phyloP scores from a whole-genome alignment of 2,329 filamentous ascomycete species.

The Nothopassalora personata region DNA sequence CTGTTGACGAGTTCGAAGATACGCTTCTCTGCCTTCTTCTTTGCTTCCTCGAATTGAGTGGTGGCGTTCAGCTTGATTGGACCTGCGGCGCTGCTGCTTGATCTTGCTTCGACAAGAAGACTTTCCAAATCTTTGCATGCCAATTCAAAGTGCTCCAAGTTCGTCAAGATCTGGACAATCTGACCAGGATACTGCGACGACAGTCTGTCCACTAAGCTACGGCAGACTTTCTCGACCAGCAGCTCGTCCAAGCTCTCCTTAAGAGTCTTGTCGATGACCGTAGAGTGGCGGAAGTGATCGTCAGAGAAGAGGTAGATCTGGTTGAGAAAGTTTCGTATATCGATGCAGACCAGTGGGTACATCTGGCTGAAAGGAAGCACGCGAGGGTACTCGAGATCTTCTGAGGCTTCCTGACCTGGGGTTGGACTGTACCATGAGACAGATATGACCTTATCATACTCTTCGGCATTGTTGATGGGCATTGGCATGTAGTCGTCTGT shows the following conservation, averaged over 20 bases:
- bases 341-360: slow-evolving; percentile 97
- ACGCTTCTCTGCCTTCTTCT: slow-evolving; percentile 93
- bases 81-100: slow-evolving; percentile 72
- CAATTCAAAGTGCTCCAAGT: slow-evolving; percentile 92
- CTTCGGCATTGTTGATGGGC: slow-evolving; percentile 83
- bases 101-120: slow-evolving; percentile 76
- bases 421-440: slow-evolving; percentile 88
- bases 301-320: slow-evolving; percentile 98
- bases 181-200: slow-evolving; percentile 92
- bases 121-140: slow-evolving; percentile 87
- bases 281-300: slow-evolving; percentile 88
- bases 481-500: slow-evolving; percentile 99
- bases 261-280: slow-evolving; percentile 84
- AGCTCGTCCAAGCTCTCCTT: slow-evolving; percentile 87
- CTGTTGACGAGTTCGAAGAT: slow-evolving; percentile 98
- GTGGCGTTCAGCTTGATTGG: slow-evolving; percentile 78
- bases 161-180: slow-evolving; percentile 97
- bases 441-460: slow-evolving; percentile 92
- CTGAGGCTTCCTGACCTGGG: slow-evolving; percentile 59
- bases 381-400: slow-evolving; percentile 77
- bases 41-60: slow-evolving; percentile 78
- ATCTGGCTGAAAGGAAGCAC: slow-evolving; percentile 98
- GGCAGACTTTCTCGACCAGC: slow-evolving; percentile 87
- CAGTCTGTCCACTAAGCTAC: slow-evolving; percentile 79
- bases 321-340: slow-evolving; percentile 94